A percentile compares a stretch with the other conserved stretches of the same genome.
Conservation (phyloP, 1,284 basidiomycete genomes). For the Cryptococcus sp. region DNA sequence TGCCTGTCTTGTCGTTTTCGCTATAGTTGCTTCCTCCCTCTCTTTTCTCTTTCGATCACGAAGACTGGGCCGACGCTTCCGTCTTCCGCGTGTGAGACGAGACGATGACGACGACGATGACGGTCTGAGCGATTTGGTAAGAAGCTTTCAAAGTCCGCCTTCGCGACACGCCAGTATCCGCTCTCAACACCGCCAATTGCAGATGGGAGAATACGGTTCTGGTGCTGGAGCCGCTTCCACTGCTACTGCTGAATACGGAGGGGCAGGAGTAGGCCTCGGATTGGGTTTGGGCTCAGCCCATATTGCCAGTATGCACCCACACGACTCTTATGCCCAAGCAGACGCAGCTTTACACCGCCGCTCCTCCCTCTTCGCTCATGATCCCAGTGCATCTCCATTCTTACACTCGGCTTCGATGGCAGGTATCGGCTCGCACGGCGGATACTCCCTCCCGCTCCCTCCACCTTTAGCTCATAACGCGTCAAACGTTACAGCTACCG, state of each 20-base stretch:
- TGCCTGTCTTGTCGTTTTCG: conserved; percentile 23
- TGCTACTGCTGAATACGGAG: not conserved
- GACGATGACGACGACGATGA: conserved; percentile 27
- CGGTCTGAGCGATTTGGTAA: conserved; percentile 29
- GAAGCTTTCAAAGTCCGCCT: conserved; percentile 14
- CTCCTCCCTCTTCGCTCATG: conserved; percentile 19
- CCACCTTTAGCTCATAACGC: conserved; percentile 5
- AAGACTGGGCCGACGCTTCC: not conserved
- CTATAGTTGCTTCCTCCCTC: conserved; percentile 22
- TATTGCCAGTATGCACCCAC: conserved; percentile 1
- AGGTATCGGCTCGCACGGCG: not conserved
- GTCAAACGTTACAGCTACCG: not conserved
- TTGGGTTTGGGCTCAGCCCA: not conserved
- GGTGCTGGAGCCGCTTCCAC: conserved; percentile 1
- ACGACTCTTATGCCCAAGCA: not conserved
- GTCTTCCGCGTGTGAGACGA: not conserved
- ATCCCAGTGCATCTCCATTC: conserved; percentile 19
- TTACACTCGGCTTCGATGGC: conserved; percentile 15
- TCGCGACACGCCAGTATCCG: conserved; percentile 1
- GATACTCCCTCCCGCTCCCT: too few species aligned
- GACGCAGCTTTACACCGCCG: conserved; percentile 9
- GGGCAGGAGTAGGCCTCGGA: conserved; percentile 5
- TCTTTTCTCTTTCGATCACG: conserved; percentile 22
- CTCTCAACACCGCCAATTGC: conserved; percentile 8
- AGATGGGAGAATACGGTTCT: not conserved